Percentiles rank a stretch among this genome's conserved stretches.
These are phyloP conservation scores for Epithemia pelagica DNA, from an alignment of 108 stramenopile species.

Conservation along the genomic window DNA sequence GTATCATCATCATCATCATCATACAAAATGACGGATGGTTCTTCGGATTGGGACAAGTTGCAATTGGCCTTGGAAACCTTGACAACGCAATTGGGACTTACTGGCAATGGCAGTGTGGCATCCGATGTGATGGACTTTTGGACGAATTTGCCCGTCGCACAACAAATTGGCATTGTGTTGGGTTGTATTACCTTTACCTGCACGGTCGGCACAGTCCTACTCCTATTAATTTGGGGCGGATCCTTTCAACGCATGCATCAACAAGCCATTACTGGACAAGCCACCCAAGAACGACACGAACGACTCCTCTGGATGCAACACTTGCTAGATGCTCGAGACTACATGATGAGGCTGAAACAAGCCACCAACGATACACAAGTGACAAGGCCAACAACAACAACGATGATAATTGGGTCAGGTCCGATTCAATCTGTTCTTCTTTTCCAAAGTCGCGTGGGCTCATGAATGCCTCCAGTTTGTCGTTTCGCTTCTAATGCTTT, in stretches of 20 bases:
- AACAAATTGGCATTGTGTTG: slow-evolving; percentile 75
- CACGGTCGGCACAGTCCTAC: slow-evolving; percentile 57
- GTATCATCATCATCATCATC: too few relatives aligned
- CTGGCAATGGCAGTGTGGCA: background rate
- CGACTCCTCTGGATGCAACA: slow-evolving; percentile 67
- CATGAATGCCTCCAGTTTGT: background rate
- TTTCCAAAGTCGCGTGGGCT: too few relatives aligned
- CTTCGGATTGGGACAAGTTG: background rate
- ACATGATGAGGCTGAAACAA: too few relatives aligned
- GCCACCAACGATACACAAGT: too few relatives aligned
- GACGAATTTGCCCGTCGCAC: slow-evolving; percentile 48
- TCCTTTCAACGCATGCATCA: slow-evolving; percentile 66
- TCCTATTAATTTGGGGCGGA: slow-evolving; percentile 62
- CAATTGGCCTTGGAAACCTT: background rate
- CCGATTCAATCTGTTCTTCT: background rate
- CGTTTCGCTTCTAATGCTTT: background rate
- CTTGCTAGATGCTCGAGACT: slow-evolving; percentile 52
- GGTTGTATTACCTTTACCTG: slow-evolving; percentile 56
- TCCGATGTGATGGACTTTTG: background rate
- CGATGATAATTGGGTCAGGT: too few relatives aligned
- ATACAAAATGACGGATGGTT: too few relatives aligned
- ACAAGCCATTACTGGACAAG: slow-evolving; percentile 46
- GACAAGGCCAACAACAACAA: too few relatives aligned
- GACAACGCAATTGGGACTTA: background rate
- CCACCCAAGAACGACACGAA: slow-evolving; percentile 39